Evolutionary conservation across 441 rosid species (phyloP).

Genomic region (Flueggea neowawraea): DNA sequence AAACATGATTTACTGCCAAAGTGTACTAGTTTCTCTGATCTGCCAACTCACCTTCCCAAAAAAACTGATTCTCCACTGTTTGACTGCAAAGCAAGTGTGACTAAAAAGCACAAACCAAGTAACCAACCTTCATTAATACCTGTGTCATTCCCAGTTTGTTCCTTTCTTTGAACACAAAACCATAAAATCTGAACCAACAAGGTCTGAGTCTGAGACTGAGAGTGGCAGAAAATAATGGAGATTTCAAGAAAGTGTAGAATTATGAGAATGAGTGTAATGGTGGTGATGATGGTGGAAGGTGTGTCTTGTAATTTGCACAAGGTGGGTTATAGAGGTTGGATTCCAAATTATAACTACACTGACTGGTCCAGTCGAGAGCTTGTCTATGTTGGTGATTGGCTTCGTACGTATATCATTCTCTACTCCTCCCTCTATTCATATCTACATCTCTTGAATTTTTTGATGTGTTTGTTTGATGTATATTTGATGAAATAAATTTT

Average conservation of each 20-base stretch:
- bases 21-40: neutral
- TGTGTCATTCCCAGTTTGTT: too few species aligned
- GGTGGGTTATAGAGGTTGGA: slow-evolving; percentile 43
- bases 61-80: neutral
- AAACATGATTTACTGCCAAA: neutral
- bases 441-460: too few species aligned
- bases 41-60: slow-evolving; percentile 14
- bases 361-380: slow-evolving; percentile 30
- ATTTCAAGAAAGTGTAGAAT: too few species aligned
- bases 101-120: too few species aligned
- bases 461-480: too few species aligned
- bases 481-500: too few species aligned
- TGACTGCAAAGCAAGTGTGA: neutral
- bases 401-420: slow-evolving; percentile 21
- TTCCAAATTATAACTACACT: slow-evolving; percentile 34
- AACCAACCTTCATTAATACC: too few species aligned
- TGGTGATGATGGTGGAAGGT: slow-evolving; percentile 10
- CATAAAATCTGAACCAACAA: too few species aligned
- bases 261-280: neutral
- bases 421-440: neutral
- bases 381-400: slow-evolving; percentile 48
- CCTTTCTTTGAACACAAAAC: too few species aligned
- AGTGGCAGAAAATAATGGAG: too few species aligned
- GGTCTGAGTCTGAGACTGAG: too few species aligned
- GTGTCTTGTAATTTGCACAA: slow-evolving; percentile 17